Evolutionary conservation across 176 grass and related monocot species (phyloP), one percentile per base, ranked within the genome.

Genomic region (Rhynchospora pubera): DNA sequence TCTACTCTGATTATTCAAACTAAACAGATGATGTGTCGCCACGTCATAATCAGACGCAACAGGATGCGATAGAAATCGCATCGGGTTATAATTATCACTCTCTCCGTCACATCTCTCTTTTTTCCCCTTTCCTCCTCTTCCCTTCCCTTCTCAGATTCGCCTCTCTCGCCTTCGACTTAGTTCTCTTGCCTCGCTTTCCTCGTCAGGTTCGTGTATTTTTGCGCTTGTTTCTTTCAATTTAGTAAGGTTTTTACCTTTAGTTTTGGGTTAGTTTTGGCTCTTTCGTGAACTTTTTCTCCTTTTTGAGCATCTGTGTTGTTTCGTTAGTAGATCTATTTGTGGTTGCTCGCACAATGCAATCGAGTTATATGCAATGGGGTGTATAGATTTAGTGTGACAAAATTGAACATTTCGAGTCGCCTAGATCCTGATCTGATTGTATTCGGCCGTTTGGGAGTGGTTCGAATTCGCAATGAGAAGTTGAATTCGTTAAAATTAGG

Each of bases 271-370:
- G 13, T 45, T 16, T 50, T 65, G 44, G 57, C 4, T 48, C 5
- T 21, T 46, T 81, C 23, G 5, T 64, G 15, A 50, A 62, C n/a
- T 19, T 79, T 11, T 61, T 13, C 10, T 47, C 28, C 32, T 45
- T 64, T 51, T 65, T 81, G 21, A 26, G 10, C 7, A 65, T 65
- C 39, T 50, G 42, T 42, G 16, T 63, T 45, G 60, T 81, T 0
- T 61, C n/a, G 26, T 26, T 8, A 81, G 79, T 81, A 81, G 79
- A 81, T 81, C 79, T 81, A 52, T 50, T 51, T 81, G 58, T 60
- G 32, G 7, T 16, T 65, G 34, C 79, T 81, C 79, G 45, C 3
- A 15, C 57, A 63, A 47, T 64, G 79, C 30, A 28, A 81, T 24
- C 7, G 4, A 16, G n/a, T n/a, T n/a, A 30, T 16, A 46, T 62